phyloP scores from a whole-genome alignment of 805 yeast genomes.

The Yamadazyma sp. region DNA sequence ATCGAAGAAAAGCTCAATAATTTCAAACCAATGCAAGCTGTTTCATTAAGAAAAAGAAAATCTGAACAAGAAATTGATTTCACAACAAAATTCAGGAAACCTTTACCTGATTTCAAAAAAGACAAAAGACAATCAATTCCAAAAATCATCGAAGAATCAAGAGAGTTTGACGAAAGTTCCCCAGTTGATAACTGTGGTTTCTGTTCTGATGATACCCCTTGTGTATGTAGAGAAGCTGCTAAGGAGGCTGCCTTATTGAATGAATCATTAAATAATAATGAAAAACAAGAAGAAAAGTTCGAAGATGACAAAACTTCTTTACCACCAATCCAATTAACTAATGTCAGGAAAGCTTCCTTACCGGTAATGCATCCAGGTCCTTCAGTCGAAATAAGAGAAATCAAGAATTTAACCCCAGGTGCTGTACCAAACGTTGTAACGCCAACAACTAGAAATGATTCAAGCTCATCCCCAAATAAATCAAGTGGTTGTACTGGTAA shows the following conservation, averaged over 20 bases:
- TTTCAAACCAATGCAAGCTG: slow-evolving; percentile 65
- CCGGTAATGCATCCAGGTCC: slow-evolving; percentile 69
- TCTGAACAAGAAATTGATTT: slow-evolving; percentile 50
- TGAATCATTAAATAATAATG: slow-evolving; percentile 19
- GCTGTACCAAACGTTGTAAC: slow-evolving; percentile 34
- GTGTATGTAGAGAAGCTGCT: slow-evolving; percentile 83
- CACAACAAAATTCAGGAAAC: slow-evolving; percentile 43
- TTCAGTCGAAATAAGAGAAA: slow-evolving; percentile 48
- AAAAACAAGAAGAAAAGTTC: slow-evolving; percentile 27
- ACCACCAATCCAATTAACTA: slow-evolving; percentile 38
- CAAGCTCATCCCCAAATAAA: slow-evolving; percentile 1
- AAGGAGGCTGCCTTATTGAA: slow-evolving; percentile 45
- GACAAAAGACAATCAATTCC: slow-evolving; percentile 7
- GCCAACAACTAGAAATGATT: slow-evolving; percentile 8
- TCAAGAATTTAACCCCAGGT: slow-evolving; percentile 38
- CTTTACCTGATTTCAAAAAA: slow-evolving; percentile 37
- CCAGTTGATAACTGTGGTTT: slow-evolving; percentile 84
- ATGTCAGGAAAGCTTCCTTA: slow-evolving; percentile 36
- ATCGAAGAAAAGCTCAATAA: slow-evolving; percentile 34
- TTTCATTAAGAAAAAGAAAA: slow-evolving; percentile 47
- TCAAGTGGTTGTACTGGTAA: slow-evolving; percentile 69
- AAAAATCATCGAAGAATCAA: slow-evolving; percentile 1
- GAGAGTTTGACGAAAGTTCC: slow-evolving; percentile 40
- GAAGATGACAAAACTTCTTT: slow-evolving; percentile 31
- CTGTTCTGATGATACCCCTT: slow-evolving; percentile 88